Percentiles rank a stretch among this genome's conserved stretches.
Conservation (phyloP, 306 rosid species). For the Lupinus albus region DNA sequence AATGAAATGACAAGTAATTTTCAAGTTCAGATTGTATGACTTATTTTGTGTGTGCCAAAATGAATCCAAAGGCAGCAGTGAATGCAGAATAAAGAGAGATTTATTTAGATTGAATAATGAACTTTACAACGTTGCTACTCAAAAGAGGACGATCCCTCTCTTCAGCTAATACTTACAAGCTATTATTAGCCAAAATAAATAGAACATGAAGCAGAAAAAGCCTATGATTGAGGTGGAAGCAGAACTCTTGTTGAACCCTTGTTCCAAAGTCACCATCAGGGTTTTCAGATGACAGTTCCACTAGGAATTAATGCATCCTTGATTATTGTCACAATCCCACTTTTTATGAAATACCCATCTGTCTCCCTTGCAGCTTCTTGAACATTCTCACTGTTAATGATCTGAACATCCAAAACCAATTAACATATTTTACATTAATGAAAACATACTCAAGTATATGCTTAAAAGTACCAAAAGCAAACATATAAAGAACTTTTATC, state of each 20-base stretch:
- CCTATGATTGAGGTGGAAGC: constrained; percentile 31
- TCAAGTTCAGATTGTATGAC: no score
- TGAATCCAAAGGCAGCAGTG: no score
- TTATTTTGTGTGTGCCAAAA: no score
- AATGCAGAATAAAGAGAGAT: constrained; percentile 6
- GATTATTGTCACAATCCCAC: constrained; percentile 90
- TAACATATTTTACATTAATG: not conserved
- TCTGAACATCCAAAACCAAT: constrained; percentile 55
- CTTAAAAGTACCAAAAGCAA: not conserved
- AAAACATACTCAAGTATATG: not conserved
- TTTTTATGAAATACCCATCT: constrained; percentile 95
- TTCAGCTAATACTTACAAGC: constrained; percentile 55
- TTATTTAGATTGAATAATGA: constrained; percentile 46
- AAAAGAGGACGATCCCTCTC: constrained; percentile 44
- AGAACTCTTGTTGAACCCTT: constrained; percentile 28
- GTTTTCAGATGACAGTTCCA: constrained; percentile 68
- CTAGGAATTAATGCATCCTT: constrained; percentile 95
- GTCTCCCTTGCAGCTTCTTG: constrained; percentile 99
- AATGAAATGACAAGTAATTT: no score
- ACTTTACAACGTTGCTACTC: constrained; percentile 39
- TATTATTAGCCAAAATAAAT: constrained; percentile 35
- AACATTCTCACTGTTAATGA: constrained; percentile 71
- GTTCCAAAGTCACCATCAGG: constrained; percentile 11
- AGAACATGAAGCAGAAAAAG: constrained; percentile 42
- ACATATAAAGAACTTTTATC: not conserved